Evolutionary conservation across 2,329 filamentous ascomycete genomes (phyloP).

Genomic region (Orbilia javanica): DNA sequence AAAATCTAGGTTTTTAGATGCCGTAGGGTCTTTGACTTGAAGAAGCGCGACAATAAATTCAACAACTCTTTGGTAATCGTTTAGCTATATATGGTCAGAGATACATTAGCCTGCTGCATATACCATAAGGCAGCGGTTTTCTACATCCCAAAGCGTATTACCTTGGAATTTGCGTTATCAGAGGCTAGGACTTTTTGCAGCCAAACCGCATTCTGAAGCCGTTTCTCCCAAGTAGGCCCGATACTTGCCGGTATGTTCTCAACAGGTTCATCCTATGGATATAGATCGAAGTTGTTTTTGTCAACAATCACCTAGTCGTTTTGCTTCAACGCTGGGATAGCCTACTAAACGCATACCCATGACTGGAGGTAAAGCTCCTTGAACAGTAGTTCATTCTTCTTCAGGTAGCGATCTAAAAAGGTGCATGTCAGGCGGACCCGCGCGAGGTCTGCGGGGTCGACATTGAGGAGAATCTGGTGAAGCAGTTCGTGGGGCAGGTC

Average conservation of each 20-base stretch:
- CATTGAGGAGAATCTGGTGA: conserved; percentile 72
- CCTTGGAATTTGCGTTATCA: conserved; percentile 65
- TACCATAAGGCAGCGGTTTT: no score
- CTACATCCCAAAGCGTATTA: no score
- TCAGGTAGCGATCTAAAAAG: conserved; percentile 70
- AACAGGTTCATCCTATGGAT: conserved; percentile 56
- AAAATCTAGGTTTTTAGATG: conserved; percentile 69
- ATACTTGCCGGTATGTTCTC: background rate
- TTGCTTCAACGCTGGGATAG: conserved; percentile 25
- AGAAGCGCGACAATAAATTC: conserved; percentile 68
- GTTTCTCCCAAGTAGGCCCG: conserved; percentile 63
- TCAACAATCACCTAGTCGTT: background rate
- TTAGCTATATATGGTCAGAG: conserved; percentile 63
- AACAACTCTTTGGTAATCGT: conserved; percentile 69
- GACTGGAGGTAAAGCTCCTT: conserved; percentile 73
- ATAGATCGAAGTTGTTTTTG: no score
- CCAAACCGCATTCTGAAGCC: conserved; percentile 64
- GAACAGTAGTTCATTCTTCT: conserved; percentile 72
- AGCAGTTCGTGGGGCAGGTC: conserved; percentile 74
- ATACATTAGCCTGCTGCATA: conserved; percentile 10
- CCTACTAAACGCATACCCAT: conserved; percentile 68
- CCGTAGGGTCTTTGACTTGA: conserved; percentile 64
- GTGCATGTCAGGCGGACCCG: conserved; percentile 70
- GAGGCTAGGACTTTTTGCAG: conserved; percentile 68
- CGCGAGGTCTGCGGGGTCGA: conserved; percentile 72